phyloP scores from a whole-genome alignment of 192 early-diverging fungal species.

The Linnemannia hyalina region DNA sequence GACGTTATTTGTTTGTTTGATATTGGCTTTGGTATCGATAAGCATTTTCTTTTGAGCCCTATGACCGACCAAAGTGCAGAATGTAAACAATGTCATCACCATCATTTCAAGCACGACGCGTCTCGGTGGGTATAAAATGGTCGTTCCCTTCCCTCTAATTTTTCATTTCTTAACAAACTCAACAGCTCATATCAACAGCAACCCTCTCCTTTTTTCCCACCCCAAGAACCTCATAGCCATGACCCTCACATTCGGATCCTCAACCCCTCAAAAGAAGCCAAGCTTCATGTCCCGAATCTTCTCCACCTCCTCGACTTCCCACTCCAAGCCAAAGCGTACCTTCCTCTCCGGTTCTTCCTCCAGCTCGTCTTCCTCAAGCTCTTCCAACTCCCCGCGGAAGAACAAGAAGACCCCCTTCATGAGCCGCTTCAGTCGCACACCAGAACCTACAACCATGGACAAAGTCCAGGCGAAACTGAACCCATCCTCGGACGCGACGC shows the following conservation, averaged over 20 bases:
- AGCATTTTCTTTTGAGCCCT: no score
- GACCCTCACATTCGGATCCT: not conserved
- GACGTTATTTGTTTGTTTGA: no score
- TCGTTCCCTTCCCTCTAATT: no score
- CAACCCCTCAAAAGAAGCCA: not conserved
- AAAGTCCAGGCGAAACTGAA: slow-evolving; percentile 32
- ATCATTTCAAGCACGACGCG: not conserved
- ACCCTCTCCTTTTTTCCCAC: not conserved
- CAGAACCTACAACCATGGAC: slow-evolving; percentile 30
- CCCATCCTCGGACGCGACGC: slow-evolving; percentile 13
- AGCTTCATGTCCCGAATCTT: not conserved
- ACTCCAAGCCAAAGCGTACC: slow-evolving; percentile 8
- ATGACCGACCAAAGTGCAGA: no score
- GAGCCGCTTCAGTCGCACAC: slow-evolving; percentile 29
- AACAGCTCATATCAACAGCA: not conserved
- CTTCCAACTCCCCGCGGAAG: slow-evolving; percentile 12
- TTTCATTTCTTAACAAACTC: not conserved
- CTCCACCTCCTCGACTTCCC: not conserved
- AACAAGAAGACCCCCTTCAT: slow-evolving; percentile 18
- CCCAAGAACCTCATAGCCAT: not conserved
- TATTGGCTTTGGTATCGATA: no score
- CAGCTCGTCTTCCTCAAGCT: not conserved
- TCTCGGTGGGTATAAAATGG: not conserved
- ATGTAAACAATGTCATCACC: not conserved
- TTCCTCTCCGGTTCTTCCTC: slow-evolving; percentile 15